These are phyloP conservation scores for Aspergillus affinis DNA, from an alignment of 495 filamentous ascomycete genomes.

Conservation along the genomic window DNA sequence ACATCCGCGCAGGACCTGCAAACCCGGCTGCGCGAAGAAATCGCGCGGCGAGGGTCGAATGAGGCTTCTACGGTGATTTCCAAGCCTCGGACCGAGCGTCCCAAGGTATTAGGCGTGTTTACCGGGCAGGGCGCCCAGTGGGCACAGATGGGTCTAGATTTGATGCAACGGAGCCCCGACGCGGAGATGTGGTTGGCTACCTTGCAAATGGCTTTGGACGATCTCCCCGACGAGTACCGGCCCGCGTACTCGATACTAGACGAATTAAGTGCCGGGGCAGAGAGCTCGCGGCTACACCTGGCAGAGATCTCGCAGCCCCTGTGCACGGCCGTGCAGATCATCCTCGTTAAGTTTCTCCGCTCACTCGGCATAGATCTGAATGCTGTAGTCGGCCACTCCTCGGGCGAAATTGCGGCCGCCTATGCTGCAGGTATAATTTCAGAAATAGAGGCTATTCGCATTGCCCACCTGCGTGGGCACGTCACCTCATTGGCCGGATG, in stretches of 20 bases:
- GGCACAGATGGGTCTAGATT: conserved; percentile 27
- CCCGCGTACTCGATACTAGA: conserved; percentile 7
- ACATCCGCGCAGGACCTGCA: too few relatives aligned
- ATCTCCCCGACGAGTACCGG: not conserved
- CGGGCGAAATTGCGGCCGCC: conserved; percentile 24
- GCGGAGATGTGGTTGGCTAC: not conserved
- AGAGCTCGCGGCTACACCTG: conserved; percentile 1
- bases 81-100: conserved; percentile 17
- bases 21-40: too few relatives aligned
- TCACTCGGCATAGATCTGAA: conserved; percentile 9
- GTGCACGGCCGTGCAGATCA: conserved; percentile 35
- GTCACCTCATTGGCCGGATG: not conserved
- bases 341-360: conserved; percentile 12
- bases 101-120: conserved; percentile 8
- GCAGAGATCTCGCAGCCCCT: conserved; percentile 25
- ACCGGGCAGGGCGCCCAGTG: conserved; percentile 25
- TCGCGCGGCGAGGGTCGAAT: too few relatives aligned
- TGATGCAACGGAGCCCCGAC: conserved; percentile 3
- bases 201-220: not conserved
- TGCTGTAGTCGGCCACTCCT: conserved; percentile 23
- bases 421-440: conserved; percentile 18
- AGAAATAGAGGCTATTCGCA: conserved; percentile 5
- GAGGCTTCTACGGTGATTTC: conserved; percentile 27
- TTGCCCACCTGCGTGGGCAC: conserved; percentile 13
- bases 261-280: not conserved